phyloP scores from a whole-genome alignment of 768 basidiomycete genomes.

The Ramaria sp. region DNA sequence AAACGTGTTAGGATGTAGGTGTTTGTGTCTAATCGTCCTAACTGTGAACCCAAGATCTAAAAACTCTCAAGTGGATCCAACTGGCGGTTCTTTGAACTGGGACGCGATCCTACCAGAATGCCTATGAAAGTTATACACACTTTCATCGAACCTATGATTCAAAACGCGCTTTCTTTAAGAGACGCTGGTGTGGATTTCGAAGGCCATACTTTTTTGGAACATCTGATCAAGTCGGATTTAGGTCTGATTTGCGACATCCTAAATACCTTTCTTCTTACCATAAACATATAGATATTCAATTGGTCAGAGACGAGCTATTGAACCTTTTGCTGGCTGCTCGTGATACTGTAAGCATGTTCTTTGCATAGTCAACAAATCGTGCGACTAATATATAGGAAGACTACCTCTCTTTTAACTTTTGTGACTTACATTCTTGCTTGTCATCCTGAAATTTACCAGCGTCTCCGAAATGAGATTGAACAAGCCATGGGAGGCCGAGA shows the following conservation, averaged over 20 bases:
- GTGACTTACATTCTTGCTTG: conserved; percentile 19
- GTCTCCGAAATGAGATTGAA: conserved; percentile 17
- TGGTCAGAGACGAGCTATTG: conserved; percentile 26
- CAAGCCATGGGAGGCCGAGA: conserved; percentile 11
- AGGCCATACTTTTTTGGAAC: conserved; percentile 14
- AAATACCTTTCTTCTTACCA: neutral
- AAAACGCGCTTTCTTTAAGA: conserved; percentile 5
- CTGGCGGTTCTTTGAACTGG: conserved; percentile 18
- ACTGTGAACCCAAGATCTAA: neutral
- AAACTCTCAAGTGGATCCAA: conserved; percentile 9
- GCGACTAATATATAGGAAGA: conserved; percentile 1
- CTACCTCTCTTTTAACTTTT: conserved; percentile 21
- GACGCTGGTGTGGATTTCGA: neutral
- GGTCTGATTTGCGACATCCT: conserved; percentile 6
- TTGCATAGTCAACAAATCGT: neutral
- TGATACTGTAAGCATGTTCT: conserved; percentile 19
- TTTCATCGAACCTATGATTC: conserved; percentile 15
- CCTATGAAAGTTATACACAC: conserved; percentile 13
- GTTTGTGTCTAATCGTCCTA: neutral
- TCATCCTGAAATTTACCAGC: conserved; percentile 15
- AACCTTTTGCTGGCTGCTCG: conserved; percentile 28
- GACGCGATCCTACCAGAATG: conserved; percentile 11
- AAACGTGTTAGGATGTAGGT: conserved; percentile 13
- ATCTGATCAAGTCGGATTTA: conserved; percentile 14
- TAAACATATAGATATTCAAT: conserved; percentile 17